Evolutionary conservation across 225 moss, liverwort and hornwort species (phyloP).

Genomic region (Polytrichum commune): DNA sequence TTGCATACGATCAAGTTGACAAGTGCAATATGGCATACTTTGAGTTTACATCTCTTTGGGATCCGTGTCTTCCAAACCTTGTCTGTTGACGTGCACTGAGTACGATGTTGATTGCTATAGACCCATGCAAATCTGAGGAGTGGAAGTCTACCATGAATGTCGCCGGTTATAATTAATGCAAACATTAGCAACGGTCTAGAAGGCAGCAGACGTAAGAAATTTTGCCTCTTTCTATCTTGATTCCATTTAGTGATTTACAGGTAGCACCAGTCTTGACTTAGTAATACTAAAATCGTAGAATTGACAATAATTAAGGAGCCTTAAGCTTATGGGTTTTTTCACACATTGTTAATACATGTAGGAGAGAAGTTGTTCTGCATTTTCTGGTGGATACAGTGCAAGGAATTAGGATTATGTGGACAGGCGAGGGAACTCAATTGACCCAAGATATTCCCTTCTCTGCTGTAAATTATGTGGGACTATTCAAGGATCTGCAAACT

Average conservation of each 20-base stretch:
- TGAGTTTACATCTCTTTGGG: too few species aligned
- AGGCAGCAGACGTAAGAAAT: slow-evolving; percentile 36
- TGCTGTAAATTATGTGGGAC: slow-evolving; percentile 78
- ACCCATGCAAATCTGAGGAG: slow-evolving; percentile 56
- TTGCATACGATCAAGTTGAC: too few species aligned
- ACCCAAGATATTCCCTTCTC: slow-evolving; percentile 93
- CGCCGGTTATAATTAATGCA: slow-evolving; percentile 58
- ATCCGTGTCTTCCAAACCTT: too few species aligned
- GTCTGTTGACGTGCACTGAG: too few species aligned
- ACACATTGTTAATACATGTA: not conserved
- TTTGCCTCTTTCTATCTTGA: too few species aligned
- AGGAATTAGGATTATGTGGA: slow-evolving; percentile 76
- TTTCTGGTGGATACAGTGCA: slow-evolving; percentile 20
- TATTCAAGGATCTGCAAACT: slow-evolving; percentile 78
- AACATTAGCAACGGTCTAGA: slow-evolving; percentile 23
- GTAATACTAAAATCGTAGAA: too few species aligned
- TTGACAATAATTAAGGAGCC: too few species aligned
- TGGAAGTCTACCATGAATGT: slow-evolving; percentile 68
- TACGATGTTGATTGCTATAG: slow-evolving; percentile 21
- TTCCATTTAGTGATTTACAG: too few species aligned
- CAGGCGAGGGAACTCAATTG: slow-evolving; percentile 91
- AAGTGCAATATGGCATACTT: too few species aligned
- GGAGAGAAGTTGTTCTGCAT: slow-evolving; percentile 11
- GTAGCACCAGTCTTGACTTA: too few species aligned
- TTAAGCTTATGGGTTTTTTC: not conserved